Evolutionary conservation across 495 filamentous ascomycete species (phyloP).

Genomic region (Aspergillus wentii): DNA sequence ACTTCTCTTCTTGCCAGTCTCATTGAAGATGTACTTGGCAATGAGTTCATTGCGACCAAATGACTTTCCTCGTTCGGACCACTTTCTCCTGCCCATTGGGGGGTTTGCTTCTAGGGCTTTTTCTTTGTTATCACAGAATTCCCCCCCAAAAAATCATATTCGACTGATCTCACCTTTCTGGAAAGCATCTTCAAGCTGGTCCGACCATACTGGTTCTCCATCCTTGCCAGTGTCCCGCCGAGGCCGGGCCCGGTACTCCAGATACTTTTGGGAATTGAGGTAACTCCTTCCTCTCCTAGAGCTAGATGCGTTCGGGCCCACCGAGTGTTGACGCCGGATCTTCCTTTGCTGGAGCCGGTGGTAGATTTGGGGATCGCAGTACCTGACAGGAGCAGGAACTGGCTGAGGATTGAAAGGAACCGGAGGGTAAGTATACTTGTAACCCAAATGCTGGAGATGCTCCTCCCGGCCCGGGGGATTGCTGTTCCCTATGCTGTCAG

Average conservation of each 20-base stretch:
- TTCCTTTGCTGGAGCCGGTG: constrained; percentile 33
- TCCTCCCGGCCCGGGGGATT: constrained; percentile 31
- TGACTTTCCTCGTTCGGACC: constrained; percentile 62
- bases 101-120: constrained; percentile 79
- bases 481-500: constrained; percentile 29
- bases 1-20: constrained; percentile 58
- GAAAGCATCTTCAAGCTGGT: constrained; percentile 80
- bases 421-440: constrained; percentile 36
- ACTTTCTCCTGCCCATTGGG: constrained; percentile 77
- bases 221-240: constrained; percentile 49
- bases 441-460: constrained; percentile 32
- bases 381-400: constrained; percentile 18
- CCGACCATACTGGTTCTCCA: constrained; percentile 70
- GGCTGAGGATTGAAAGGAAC: constrained; percentile 27
- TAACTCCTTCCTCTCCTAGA: constrained; percentile 36
- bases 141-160: too few relatives aligned
- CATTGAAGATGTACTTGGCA: constrained; percentile 68
- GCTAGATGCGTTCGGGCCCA: constrained; percentile 21
- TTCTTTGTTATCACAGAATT: too few relatives aligned
- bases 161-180: constrained; percentile 73
- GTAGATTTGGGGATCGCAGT: constrained; percentile 27
- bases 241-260: constrained; percentile 67
- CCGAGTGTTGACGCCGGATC: constrained; percentile 35
- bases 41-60: constrained; percentile 92
- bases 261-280: constrained; percentile 44